Conservation (phyloP, 2,329 filamentous ascomycete genomes). For the Plenodomus tracheiphilus region DNA sequence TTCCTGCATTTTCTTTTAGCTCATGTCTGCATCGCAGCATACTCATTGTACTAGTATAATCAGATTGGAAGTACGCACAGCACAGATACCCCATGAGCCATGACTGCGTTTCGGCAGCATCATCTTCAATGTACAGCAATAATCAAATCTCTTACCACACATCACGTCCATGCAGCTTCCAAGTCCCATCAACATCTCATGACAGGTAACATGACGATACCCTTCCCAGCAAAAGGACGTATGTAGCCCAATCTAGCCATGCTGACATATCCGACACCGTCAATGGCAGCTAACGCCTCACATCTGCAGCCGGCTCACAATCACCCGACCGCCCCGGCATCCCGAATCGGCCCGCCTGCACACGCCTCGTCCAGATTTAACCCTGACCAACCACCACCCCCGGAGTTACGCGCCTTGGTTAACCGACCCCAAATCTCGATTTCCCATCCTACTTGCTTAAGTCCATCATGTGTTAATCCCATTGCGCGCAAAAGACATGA, state of each 20-base stretch:
- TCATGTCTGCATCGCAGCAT: slow-evolving; percentile 5
- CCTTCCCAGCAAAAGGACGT: background rate
- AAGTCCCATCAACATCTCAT: too few relatives aligned
- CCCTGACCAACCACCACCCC: background rate
- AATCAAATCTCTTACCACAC: background rate
- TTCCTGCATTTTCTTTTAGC: slow-evolving; percentile 1
- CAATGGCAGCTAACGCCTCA: too few relatives aligned
- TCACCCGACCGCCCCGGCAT: slow-evolving; percentile 1
- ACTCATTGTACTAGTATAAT: slow-evolving; percentile 20
- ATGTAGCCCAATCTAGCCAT: too few relatives aligned
- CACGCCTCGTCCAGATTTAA: background rate
- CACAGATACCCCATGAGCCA: background rate
- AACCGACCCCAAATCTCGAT: background rate
- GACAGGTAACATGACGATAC: background rate
- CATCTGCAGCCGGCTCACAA: background rate
- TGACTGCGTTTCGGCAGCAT: background rate
- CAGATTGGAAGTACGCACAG: background rate
- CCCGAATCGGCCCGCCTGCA: slow-evolving; percentile 5
- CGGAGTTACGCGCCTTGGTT: background rate
- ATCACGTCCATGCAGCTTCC: background rate
- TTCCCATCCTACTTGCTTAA: too few relatives aligned
- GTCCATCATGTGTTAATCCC: too few relatives aligned
- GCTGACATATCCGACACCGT: too few relatives aligned
- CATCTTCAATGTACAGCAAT: background rate
- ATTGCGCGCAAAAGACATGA: background rate